phyloP scores from a whole-genome alignment of 768 basidiomycete genomes.

The Boletus vermiculosoides region DNA sequence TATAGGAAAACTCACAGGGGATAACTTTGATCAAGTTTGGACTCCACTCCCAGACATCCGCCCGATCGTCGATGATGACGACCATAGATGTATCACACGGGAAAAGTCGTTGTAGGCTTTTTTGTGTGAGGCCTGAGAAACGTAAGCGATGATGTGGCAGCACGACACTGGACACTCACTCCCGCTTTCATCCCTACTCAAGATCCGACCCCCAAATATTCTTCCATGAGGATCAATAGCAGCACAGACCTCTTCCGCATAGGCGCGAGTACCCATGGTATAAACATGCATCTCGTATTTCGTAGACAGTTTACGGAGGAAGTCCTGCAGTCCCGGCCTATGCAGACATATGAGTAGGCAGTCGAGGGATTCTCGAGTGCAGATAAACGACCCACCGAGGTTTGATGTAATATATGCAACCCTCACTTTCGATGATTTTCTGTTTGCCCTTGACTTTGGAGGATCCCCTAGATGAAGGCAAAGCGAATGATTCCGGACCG shows the following conservation, averaged over 20 bases:
- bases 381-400: slow-evolving; percentile 63
- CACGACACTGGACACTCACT: slow-evolving; percentile 53
- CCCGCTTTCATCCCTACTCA: slow-evolving; percentile 95
- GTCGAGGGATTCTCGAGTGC: not conserved
- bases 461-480: slow-evolving; percentile 40
- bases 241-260: slow-evolving; percentile 92
- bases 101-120: slow-evolving; percentile 88
- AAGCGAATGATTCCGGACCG: slow-evolving; percentile 68
- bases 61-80: slow-evolving; percentile 97
- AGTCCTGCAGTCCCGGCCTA: slow-evolving; percentile 82
- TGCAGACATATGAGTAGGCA: not conserved
- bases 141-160: slow-evolving; percentile 12
- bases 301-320: slow-evolving; percentile 65
- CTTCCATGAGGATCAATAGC: slow-evolving; percentile 88
- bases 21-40: slow-evolving; percentile 96
- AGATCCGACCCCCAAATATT: slow-evolving; percentile 82
- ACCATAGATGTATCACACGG: slow-evolving; percentile 99
- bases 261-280: slow-evolving; percentile 98
- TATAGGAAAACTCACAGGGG: slow-evolving; percentile 64
- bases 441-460: slow-evolving; percentile 55
- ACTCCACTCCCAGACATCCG: slow-evolving; percentile 98
- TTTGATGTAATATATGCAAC: slow-evolving; percentile 97
- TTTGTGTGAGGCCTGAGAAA: slow-evolving; percentile 76
- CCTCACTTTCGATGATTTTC: slow-evolving; percentile 68
- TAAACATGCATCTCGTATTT: slow-evolving; percentile 99